Base-by-base conservation (phyloP, 164 flowering plant genomes). In the Santalum album region DNA sequence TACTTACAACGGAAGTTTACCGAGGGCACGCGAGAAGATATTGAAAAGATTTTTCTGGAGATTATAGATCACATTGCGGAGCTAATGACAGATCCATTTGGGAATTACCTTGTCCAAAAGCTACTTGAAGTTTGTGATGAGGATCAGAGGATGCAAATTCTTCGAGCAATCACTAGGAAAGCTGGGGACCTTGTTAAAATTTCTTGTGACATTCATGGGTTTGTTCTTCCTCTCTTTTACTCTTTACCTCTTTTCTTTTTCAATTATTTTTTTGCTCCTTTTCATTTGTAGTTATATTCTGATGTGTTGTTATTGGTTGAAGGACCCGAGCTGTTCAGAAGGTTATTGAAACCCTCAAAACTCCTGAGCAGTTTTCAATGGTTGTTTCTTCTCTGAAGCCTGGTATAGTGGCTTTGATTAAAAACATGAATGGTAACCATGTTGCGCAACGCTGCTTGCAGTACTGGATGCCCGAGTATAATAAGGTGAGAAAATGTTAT, bases 281-380 rank as follows among this genome's bases (percentile, higher is more conserved):
- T n/a, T n/a, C n/a, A n/a, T n/a, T n/a, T n/a, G n/a, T n/a, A n/a
- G n/a, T n/a, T n/a, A n/a, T n/a, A n/a, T 3, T 29, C 34, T 38
- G 42, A 12, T 18, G 11, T 36, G 23, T 63, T 44, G 49, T 55
- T 65, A 34, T 56, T 51, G 34, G 51, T 25, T 29, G 19, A 77
- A 86, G 95, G 65, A 87, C 95, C 20, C 76, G 95, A 9, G 88
- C 78, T 20, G 83, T 87, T 24, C 95, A 87, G 61, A 84, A 80
- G 70, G 65, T 84, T 26, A 79, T 87, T 57, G 87, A 82, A 60
- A 78, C 85, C 40, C 75, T 82, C 18, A 75, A 63, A 52, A 69
- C 78, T 12, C 72, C 72, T 16, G 76, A 78, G 73, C 87, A 87
- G 51, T 55, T 70, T 67, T 66, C 82, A 16, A 57, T 78, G 68